A percentile compares a stretch with the other conserved stretches of the same genome.
These are phyloP conservation scores for Mycena galopus DNA, from an alignment of 768 basidiomycete species.

Conservation along the genomic window DNA sequence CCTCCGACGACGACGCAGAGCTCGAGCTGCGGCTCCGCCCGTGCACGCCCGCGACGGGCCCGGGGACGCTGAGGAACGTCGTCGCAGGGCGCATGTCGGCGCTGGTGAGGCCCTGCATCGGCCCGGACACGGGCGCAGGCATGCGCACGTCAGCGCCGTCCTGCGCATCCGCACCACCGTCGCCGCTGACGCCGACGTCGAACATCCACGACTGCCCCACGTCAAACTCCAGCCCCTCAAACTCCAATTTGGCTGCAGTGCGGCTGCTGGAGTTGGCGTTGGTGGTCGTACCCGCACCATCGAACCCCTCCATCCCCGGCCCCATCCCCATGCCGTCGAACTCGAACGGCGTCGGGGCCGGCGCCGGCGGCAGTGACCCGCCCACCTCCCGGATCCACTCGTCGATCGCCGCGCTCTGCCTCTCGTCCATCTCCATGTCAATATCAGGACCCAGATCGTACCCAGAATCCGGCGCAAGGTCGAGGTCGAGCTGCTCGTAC, in stretches of 20 bases:
- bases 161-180: background rate
- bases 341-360: slow-evolving; percentile 17
- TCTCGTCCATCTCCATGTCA: background rate
- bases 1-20: slow-evolving; percentile 25
- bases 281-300: slow-evolving; percentile 6
- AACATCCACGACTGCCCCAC: slow-evolving; percentile 8
- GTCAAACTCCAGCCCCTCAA: slow-evolving; percentile 1
- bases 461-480: background rate
- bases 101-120: slow-evolving; percentile 6
- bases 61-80: slow-evolving; percentile 34
- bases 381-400: slow-evolving; percentile 74
- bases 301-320: background rate
- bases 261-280: background rate
- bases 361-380: slow-evolving; percentile 42
- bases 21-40: slow-evolving; percentile 36
- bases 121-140: background rate
- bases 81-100: background rate
- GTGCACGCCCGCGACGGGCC: slow-evolving; percentile 20
- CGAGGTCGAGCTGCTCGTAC: slow-evolving; percentile 52
- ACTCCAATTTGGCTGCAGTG: background rate
- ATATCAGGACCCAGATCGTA: background rate
- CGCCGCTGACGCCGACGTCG: background rate
- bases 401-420: slow-evolving; percentile 53
- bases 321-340: background rate
- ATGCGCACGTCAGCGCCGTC: background rate